A percentile compares a stretch with the other conserved stretches of the same genome.
Conservation (phyloP, 306 rosid genomes). For the Lathyrus aphaca region DNA sequence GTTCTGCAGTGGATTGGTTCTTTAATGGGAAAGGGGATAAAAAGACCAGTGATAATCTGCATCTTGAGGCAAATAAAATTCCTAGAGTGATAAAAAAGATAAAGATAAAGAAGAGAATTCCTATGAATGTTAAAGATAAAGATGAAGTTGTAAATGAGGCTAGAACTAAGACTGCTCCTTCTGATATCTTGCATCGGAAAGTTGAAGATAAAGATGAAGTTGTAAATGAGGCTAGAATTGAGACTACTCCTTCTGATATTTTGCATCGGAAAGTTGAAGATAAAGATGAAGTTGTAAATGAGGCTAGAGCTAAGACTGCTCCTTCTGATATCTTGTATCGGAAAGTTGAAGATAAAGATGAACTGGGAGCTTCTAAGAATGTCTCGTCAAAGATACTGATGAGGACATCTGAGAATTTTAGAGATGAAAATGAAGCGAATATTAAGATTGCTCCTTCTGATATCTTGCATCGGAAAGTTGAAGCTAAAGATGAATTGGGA, state of each 20-base stretch:
- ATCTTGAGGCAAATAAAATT: conserved; percentile 13
- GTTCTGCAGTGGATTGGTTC: conserved; percentile 55
- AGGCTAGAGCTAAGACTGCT: conserved; percentile 17
- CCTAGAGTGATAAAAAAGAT: background rate
- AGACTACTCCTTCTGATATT: conserved; percentile 18
- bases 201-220: conserved; percentile 37
- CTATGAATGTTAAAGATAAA: background rate
- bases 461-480: conserved; percentile 10
- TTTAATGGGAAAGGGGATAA: conserved; percentile 47
- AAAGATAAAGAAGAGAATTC: background rate
- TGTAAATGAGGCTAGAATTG: background rate
- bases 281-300: background rate
- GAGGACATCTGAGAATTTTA: background rate
- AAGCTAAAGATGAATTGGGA: conserved; percentile 36
- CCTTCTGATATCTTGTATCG: background rate
- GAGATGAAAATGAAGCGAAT: conserved; percentile 2
- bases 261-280: too few relatives aligned
- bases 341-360: conserved; percentile 39
- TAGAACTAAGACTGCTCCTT: conserved; percentile 21
- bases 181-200: conserved; percentile 14
- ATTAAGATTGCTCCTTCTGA: conserved; percentile 21
- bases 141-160: background rate
- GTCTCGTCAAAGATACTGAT: conserved; percentile 27
- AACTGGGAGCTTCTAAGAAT: conserved; percentile 30
- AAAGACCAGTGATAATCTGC: conserved; percentile 24